A percentile compares a stretch with the other conserved stretches of the same genome.
Evolutionary conservation across 2,329 filamentous ascomycete species (phyloP).

Genomic region (Ilyonectria destructans): DNA sequence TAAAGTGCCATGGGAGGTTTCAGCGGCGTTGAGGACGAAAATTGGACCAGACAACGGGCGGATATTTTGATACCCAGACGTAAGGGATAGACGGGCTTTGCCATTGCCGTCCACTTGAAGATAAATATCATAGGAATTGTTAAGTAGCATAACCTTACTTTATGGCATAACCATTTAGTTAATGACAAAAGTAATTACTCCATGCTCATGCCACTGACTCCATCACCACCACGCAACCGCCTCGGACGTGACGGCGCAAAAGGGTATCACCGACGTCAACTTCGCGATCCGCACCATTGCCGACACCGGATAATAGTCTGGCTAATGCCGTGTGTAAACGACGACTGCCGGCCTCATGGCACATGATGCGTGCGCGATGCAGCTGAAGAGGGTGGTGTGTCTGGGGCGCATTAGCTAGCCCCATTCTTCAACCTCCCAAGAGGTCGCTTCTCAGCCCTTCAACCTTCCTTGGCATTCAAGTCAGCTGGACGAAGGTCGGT

Average conservation of each 20-base stretch:
- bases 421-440: too few relatives aligned
- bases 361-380: neutral
- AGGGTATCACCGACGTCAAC: neutral
- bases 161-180: too few relatives aligned
- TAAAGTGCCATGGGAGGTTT: conserved; percentile 5
- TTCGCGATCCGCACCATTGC: neutral
- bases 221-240: neutral
- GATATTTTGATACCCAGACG: conserved; percentile 9
- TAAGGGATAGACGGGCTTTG: conserved; percentile 2
- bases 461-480: too few relatives aligned
- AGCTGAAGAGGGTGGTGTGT: too few relatives aligned
- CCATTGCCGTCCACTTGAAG: conserved; percentile 1
- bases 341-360: neutral
- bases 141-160: neutral
- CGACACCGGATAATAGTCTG: neutral
- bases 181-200: too few relatives aligned
- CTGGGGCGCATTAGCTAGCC: too few relatives aligned
- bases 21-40: neutral
- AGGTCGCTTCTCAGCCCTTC: too few relatives aligned
- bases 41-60: neutral
- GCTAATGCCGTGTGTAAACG: neutral
- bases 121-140: neutral
- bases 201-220: neutral
- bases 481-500: too few relatives aligned
- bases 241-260: neutral